These are phyloP conservation scores for Blastobotrys buckinghamii DNA, from an alignment of 1,139 yeast species.

Conservation along the genomic window DNA sequence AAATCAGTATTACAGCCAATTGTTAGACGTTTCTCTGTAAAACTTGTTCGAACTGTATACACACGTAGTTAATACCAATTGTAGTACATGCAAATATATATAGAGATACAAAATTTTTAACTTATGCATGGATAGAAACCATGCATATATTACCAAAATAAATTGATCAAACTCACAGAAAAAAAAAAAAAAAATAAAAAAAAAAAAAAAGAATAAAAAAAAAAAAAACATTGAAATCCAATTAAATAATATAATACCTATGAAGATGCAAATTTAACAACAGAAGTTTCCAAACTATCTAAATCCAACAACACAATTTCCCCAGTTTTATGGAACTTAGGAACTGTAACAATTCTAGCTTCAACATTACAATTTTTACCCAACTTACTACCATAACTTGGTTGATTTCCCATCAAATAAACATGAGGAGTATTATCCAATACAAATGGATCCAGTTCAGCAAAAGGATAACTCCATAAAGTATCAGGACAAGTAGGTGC, in stretches of 20 bases:
- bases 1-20: too few species aligned
- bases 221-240: background rate
- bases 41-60: too few species aligned
- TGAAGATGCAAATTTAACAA: background rate
- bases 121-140: too few species aligned
- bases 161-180: too few species aligned
- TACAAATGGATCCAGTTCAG: conserved; percentile 76
- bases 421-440: conserved; percentile 76
- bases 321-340: conserved; percentile 62
- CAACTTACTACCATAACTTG: conserved; percentile 42
- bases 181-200: too few species aligned
- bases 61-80: too few species aligned
- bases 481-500: conserved; percentile 98
- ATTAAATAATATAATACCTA: too few species aligned
- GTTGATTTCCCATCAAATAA: conserved; percentile 82
- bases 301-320: conserved; percentile 63
- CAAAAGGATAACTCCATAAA: conserved; percentile 72
- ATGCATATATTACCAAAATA: too few species aligned
- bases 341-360: conserved; percentile 60
- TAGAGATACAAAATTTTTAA: too few species aligned
- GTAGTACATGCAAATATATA: too few species aligned
- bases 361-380: conserved; percentile 34
- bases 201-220: too few species aligned
- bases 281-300: conserved; percentile 40
- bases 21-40: too few species aligned